These are phyloP conservation scores for Harringtonia lauricola DNA, from an alignment of 2,329 filamentous ascomycete genomes.

Conservation along the genomic window DNA sequence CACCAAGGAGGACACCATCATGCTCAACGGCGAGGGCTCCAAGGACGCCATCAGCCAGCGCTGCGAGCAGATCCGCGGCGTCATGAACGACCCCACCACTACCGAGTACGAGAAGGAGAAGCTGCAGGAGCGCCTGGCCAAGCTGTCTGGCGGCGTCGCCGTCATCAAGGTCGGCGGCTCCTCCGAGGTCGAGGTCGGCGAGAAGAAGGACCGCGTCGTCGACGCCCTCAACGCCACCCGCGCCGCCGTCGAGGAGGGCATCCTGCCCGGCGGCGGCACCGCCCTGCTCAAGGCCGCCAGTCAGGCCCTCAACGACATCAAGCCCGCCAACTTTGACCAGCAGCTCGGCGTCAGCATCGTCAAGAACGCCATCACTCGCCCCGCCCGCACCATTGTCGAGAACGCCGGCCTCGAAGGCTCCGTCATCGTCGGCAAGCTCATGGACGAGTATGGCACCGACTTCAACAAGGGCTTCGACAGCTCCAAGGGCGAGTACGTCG, in stretches of 20 bases:
- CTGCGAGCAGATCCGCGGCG: slow-evolving; percentile 97
- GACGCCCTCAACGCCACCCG: slow-evolving; percentile 97
- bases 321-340: slow-evolving; percentile 95
- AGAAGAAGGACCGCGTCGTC: slow-evolving; percentile 99
- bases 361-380: slow-evolving; percentile 95
- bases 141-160: slow-evolving; percentile 96
- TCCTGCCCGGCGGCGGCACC: slow-evolving; percentile 95
- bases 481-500: slow-evolving; percentile 93
- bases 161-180: slow-evolving; percentile 98
- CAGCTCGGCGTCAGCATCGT: slow-evolving; percentile 96
- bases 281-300: slow-evolving; percentile 93
- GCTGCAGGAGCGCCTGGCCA: slow-evolving; percentile 98
- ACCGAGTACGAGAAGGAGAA: slow-evolving; percentile 99
- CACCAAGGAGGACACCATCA: slow-evolving; percentile 99
- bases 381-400: slow-evolving; percentile 91
- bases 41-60: slow-evolving; percentile 91
- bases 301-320: slow-evolving; percentile 74
- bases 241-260: slow-evolving; percentile 97
- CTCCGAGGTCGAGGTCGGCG: slow-evolving; percentile 95
- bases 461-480: slow-evolving; percentile 99
- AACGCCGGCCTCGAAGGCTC: slow-evolving; percentile 94
- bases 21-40: slow-evolving; percentile 91
- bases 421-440: slow-evolving; percentile 95
- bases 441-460: slow-evolving; percentile 79
- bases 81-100: slow-evolving; percentile 86